These are phyloP conservation scores for Pyrus hybrid DNA, from an alignment of 331 rosid genomes.

Conservation along the genomic window DNA sequence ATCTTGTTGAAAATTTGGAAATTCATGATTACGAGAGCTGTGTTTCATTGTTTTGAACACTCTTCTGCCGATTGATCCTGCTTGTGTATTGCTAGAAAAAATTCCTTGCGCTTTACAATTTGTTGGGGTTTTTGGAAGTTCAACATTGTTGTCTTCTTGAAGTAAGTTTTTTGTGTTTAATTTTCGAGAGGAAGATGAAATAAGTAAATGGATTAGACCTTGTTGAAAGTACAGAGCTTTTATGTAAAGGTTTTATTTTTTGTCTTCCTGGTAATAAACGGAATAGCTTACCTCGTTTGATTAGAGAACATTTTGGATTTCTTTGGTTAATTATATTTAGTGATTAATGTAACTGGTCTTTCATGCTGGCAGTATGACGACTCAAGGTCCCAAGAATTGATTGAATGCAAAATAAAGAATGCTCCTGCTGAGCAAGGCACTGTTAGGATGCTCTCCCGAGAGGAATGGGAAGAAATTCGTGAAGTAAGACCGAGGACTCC, in stretches of 20 bases:
- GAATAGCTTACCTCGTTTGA: background rate
- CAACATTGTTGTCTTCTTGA: background rate
- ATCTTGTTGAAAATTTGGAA: background rate
- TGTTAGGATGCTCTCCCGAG: constrained; percentile 71
- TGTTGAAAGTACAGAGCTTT: background rate
- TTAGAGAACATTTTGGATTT: background rate
- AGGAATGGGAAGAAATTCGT: constrained; percentile 82
- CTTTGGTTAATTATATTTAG: background rate
- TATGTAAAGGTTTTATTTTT: background rate
- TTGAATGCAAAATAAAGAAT: constrained; percentile 63
- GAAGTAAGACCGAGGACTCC: constrained; percentile 86
- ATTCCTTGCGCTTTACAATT: background rate
- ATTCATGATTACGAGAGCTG: no score
- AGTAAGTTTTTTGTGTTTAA: background rate
- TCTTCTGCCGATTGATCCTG: no score
- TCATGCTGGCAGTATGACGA: constrained; percentile 54
- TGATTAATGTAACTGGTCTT: background rate
- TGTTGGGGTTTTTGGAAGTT: background rate
- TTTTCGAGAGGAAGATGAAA: background rate
- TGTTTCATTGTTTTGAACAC: no score
- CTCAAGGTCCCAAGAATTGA: constrained; percentile 65
- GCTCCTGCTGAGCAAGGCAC: constrained; percentile 72
- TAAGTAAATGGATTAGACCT: no score
- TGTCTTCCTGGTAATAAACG: background rate
- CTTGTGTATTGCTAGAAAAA: background rate